phyloP scores from a whole-genome alignment of 2,329 filamentous ascomycete genomes.

The Fusarium bactridioides region DNA sequence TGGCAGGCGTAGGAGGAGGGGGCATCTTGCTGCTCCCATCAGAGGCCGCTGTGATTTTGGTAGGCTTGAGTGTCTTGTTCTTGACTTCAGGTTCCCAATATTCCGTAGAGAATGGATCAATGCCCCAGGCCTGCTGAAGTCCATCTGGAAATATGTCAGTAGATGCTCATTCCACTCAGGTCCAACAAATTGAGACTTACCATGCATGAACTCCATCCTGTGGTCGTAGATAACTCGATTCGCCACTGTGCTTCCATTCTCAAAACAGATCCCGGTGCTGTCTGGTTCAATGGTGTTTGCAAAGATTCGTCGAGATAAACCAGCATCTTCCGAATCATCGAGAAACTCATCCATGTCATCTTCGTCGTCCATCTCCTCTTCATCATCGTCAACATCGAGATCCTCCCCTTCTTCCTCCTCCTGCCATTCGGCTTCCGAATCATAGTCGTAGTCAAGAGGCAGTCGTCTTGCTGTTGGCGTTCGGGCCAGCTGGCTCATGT shows the following conservation, averaged over 20 bases:
- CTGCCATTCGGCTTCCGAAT: slow-evolving; percentile 88
- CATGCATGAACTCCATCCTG: slow-evolving; percentile 77
- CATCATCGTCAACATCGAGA: slow-evolving; percentile 71
- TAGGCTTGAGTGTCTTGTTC: slow-evolving; percentile 31
- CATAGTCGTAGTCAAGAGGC: slow-evolving; percentile 80
- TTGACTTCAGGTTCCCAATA: slow-evolving; percentile 74
- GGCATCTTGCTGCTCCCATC: slow-evolving; percentile 42
- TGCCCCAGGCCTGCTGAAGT: slow-evolving; percentile 60
- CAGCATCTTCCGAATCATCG: slow-evolving; percentile 81
- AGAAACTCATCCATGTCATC: slow-evolving; percentile 91
- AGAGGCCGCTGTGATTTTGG: slow-evolving; percentile 4
- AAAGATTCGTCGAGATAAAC: slow-evolving; percentile 63
- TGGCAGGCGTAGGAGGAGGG: slow-evolving; percentile 45
- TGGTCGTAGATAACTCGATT: slow-evolving; percentile 64
- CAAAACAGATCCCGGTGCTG: slow-evolving; percentile 85
- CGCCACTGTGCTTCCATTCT: slow-evolving; percentile 62
- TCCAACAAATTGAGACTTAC: slow-evolving; percentile 54
- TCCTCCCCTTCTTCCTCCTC: slow-evolving; percentile 78
- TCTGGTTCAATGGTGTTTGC: slow-evolving; percentile 77
- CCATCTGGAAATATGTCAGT: slow-evolving; percentile 48
- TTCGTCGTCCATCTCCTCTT: slow-evolving; percentile 76
- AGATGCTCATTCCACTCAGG: not conserved
- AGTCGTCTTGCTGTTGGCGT: slow-evolving; percentile 64
- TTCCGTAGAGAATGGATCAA: slow-evolving; percentile 83
- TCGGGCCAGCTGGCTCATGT: slow-evolving; percentile 60